Evolutionary conservation across 306 rosid genomes (phyloP).

Genomic region (Dalbergia cultrata): DNA sequence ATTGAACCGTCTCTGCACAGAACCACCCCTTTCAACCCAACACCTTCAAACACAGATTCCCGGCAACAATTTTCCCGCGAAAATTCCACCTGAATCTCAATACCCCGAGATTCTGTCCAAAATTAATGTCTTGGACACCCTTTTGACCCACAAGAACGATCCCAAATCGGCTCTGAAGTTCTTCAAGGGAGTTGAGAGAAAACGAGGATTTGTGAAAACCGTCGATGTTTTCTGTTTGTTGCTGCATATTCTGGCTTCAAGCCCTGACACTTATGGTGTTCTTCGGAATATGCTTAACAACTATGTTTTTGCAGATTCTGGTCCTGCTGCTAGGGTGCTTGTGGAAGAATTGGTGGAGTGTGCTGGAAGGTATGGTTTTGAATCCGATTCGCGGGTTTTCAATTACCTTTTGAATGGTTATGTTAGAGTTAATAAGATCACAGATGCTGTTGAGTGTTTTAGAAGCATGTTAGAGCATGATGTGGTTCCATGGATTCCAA

Average conservation of each 20-base stretch:
- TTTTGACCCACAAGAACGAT: conserved; percentile 52
- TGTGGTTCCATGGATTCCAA: conserved; percentile 52
- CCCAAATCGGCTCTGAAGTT: conserved; percentile 61
- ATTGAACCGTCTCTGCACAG: conserved; percentile 39
- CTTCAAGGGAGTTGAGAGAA: conserved; percentile 50
- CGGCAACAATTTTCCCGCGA: conserved; percentile 9
- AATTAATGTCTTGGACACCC: conserved; percentile 52
- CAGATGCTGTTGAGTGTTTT: conserved; percentile 66
- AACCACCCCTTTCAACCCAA: background rate
- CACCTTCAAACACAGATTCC: background rate
- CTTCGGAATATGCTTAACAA: conserved; percentile 53
- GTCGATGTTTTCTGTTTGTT: conserved; percentile 60
- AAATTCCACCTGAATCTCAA: conserved; percentile 8
- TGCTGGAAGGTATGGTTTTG: conserved; percentile 53
- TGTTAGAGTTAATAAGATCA: conserved; percentile 62
- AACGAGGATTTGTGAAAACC: conserved; percentile 54
- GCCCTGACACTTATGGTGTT: conserved; percentile 20
- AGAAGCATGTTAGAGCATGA: conserved; percentile 58
- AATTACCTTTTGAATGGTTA: conserved; percentile 67
- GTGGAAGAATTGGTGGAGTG: conserved; percentile 58
- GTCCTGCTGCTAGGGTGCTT: conserved; percentile 46
- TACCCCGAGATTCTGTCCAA: conserved; percentile 29
- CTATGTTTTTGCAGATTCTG: conserved; percentile 51
- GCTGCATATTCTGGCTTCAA: conserved; percentile 61
- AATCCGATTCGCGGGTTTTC: conserved; percentile 56